Evolutionary conservation across 495 filamentous ascomycete genomes (phyloP).

Genomic region (Penicillium canariense): DNA sequence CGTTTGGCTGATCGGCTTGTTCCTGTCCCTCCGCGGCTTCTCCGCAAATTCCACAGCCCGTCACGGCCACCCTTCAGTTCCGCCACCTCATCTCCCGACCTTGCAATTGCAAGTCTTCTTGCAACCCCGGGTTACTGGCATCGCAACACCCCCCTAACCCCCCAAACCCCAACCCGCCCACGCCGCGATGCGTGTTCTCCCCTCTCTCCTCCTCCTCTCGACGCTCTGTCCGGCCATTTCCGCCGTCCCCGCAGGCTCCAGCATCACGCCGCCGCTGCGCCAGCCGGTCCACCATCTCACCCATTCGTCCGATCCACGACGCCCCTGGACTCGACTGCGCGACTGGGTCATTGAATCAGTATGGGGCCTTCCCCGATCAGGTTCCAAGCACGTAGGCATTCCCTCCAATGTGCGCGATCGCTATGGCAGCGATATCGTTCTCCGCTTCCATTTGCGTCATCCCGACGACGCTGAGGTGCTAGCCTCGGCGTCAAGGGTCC

Average conservation of each 20-base stretch:
- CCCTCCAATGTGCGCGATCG: conserved; percentile 55
- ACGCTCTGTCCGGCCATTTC: conserved; percentile 20
- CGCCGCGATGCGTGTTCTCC: conserved; percentile 17
- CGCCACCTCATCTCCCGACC: too few species aligned
- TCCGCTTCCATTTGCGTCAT: conserved; percentile 79
- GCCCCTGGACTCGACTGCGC: conserved; percentile 55
- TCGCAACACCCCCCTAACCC: too few species aligned
- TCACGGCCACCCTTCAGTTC: too few species aligned
- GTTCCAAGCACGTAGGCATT: conserved; percentile 24
- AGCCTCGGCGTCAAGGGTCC: conserved; percentile 66
- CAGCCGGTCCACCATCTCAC: conserved; percentile 35
- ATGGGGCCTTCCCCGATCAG: conserved; percentile 49
- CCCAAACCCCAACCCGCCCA: neutral
- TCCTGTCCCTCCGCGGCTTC: too few species aligned
- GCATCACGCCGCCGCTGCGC: conserved; percentile 38
- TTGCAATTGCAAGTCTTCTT: too few species aligned
- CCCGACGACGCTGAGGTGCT: conserved; percentile 69
- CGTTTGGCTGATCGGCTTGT: too few species aligned
- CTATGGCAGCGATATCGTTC: conserved; percentile 79
- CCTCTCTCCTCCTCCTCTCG: conserved; percentile 31
- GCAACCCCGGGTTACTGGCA: too few species aligned
- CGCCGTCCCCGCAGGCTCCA: conserved; percentile 46
- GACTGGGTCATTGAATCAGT: conserved; percentile 63
- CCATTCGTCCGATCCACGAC: conserved; percentile 32
- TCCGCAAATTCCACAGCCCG: too few species aligned